phyloP scores from a whole-genome alignment of 371 early-diverging fungal species.

The Sporodiniella umbellata region DNA sequence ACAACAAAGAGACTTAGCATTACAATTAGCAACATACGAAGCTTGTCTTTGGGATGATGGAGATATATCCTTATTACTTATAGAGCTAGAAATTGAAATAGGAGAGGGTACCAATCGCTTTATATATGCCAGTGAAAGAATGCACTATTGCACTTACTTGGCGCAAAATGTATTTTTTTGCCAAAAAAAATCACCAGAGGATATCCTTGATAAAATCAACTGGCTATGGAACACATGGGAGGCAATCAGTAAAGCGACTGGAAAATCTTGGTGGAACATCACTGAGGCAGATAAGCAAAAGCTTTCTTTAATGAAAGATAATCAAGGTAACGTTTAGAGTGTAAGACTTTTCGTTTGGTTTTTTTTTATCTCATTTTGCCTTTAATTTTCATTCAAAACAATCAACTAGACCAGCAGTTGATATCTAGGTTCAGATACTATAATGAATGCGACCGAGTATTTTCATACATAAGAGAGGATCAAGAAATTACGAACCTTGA shows the following conservation, averaged over 20 bases:
- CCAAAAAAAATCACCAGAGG: neutral
- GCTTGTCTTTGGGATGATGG: slow-evolving; percentile 13
- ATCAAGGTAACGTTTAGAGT: slow-evolving; percentile 4
- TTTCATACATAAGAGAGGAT: slow-evolving; percentile 12
- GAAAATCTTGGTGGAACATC: slow-evolving; percentile 18
- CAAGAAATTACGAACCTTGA: slow-evolving; percentile 6
- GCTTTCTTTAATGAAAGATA: slow-evolving; percentile 3
- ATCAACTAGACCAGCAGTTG: slow-evolving; percentile 9
- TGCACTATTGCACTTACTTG: slow-evolving; percentile 4
- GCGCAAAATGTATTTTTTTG: neutral
- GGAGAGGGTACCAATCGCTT: slow-evolving; percentile 16
- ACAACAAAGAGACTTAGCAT: neutral
- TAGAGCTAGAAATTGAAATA: slow-evolving; percentile 17
- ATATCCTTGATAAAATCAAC: slow-evolving; percentile 10
- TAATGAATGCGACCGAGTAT: slow-evolving; percentile 15
- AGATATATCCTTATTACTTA: slow-evolving; percentile 4
- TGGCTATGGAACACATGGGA: slow-evolving; percentile 23
- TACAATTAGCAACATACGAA: neutral
- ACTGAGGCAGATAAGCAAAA: slow-evolving; percentile 8
- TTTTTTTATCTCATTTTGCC: neutral
- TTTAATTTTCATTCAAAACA: neutral
- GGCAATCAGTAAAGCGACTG: slow-evolving; percentile 16
- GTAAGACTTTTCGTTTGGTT: neutral
- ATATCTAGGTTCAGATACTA: slow-evolving; percentile 16
- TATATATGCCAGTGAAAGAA: slow-evolving; percentile 11